Percentiles rank a stretch among this genome's conserved stretches.
phyloP scores from a whole-genome alignment of 306 rosid genomes.

The Acacia melanoxylon region DNA sequence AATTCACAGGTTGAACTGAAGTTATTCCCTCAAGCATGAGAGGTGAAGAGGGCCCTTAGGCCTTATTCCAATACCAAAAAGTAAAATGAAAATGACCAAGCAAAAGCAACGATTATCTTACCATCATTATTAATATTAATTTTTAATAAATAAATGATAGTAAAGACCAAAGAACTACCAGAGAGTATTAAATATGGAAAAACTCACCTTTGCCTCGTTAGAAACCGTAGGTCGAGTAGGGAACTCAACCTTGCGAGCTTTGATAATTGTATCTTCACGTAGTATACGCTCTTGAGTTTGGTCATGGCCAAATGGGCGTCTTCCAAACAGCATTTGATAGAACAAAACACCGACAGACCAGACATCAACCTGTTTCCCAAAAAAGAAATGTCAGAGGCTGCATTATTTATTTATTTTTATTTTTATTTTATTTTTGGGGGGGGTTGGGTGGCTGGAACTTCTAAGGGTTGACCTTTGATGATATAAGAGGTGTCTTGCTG shows the following conservation, averaged over 20 bases:
- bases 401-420: background rate
- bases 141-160: background rate
- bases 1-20: constrained; percentile 1
- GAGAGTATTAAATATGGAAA: constrained; percentile 11
- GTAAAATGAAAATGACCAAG: constrained; percentile 1
- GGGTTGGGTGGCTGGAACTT: background rate
- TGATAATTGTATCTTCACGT: constrained; percentile 95
- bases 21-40: constrained; percentile 10
- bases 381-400: constrained; percentile 27
- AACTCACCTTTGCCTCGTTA: constrained; percentile 93
- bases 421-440: background rate
- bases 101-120: constrained; percentile 1
- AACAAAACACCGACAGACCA: constrained; percentile 94
- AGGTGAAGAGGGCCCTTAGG: background rate
- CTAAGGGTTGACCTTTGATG: constrained; percentile 73
- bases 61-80: background rate
- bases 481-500: constrained; percentile 84
- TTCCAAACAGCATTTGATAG: constrained; percentile 96
- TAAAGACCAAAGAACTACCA: background rate
- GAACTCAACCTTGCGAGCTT: constrained; percentile 95
- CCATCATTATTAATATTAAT: constrained; percentile 1
- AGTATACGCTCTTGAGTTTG: constrained; percentile 95
- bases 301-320: constrained; percentile 97
- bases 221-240: constrained; percentile 88
- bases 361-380: constrained; percentile 83